Conservation (phyloP, 2,329 filamentous ascomycete species). For the Scedosporium boydii region DNA sequence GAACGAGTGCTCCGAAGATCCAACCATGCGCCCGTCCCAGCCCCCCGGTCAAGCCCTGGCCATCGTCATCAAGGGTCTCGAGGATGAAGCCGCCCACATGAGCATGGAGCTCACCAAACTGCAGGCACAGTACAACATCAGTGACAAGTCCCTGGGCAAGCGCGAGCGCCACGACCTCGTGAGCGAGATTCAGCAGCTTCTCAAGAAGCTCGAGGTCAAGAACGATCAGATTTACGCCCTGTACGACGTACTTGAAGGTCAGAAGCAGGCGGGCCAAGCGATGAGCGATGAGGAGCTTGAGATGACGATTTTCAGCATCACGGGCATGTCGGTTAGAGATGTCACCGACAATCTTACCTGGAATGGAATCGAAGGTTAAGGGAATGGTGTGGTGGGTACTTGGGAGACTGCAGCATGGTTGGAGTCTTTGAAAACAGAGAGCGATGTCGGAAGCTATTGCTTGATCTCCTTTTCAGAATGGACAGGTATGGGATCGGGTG, state of each 20-base stretch:
- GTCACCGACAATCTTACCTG: slow-evolving; percentile 31
- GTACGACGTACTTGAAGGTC: slow-evolving; percentile 75
- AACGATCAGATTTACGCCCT: slow-evolving; percentile 73
- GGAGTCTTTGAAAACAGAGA: background rate
- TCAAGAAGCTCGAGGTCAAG: slow-evolving; percentile 60
- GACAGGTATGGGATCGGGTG: too few species aligned
- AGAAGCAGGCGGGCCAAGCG: slow-evolving; percentile 55
- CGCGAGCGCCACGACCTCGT: slow-evolving; percentile 54
- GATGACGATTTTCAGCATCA: slow-evolving; percentile 50
- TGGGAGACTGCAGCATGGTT: background rate
- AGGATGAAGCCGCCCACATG: slow-evolving; percentile 71
- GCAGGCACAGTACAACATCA: slow-evolving; percentile 52
- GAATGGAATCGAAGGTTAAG: slow-evolving; percentile 17
- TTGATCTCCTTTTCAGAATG: too few species aligned
- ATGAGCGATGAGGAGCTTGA: slow-evolving; percentile 56
- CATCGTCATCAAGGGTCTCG: slow-evolving; percentile 71
- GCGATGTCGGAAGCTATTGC: too few species aligned
- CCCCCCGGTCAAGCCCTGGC: slow-evolving; percentile 64
- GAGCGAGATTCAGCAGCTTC: slow-evolving; percentile 49
- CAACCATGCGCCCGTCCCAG: slow-evolving; percentile 57
- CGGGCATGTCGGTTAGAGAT: slow-evolving; percentile 33
- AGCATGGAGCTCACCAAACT: slow-evolving; percentile 57
- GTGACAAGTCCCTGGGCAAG: slow-evolving; percentile 57
- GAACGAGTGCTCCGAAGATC: slow-evolving; percentile 19
- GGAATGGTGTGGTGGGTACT: background rate